Conservation (phyloP, 2,329 filamentous ascomycete species). For the Hypoxylon sp. region DNA sequence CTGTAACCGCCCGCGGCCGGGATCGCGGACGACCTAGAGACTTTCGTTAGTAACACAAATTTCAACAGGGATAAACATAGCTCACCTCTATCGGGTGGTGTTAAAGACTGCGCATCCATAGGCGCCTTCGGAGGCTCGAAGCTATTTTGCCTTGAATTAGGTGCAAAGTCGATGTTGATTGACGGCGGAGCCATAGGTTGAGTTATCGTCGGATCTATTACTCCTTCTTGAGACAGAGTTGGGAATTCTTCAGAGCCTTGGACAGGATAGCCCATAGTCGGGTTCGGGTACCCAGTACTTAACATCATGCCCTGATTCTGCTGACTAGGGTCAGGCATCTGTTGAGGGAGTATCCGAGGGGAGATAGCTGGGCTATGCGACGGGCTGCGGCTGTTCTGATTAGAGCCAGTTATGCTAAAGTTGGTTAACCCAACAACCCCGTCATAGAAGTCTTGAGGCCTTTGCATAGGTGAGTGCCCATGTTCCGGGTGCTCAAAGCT, state of each 20-base stretch:
- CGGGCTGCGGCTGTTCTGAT: slow-evolving; percentile 81
- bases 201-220: slow-evolving; percentile 70
- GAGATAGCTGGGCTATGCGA: slow-evolving; percentile 80
- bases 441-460: slow-evolving; percentile 83
- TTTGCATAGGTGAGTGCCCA: slow-evolving; percentile 84
- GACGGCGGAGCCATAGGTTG: slow-evolving; percentile 90
- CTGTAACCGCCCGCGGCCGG: slow-evolving; percentile 71
- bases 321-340: slow-evolving; percentile 67
- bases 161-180: slow-evolving; percentile 94
- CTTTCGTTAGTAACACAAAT: slow-evolving; percentile 44
- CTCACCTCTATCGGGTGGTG: slow-evolving; percentile 81
- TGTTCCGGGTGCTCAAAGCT: slow-evolving; percentile 80
- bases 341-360: slow-evolving; percentile 71
- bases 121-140: slow-evolving; percentile 77
- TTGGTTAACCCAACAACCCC: slow-evolving; percentile 83
- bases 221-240: slow-evolving; percentile 62
- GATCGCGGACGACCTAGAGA: slow-evolving; percentile 63
- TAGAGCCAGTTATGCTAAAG: slow-evolving; percentile 83
- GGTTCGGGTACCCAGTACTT: slow-evolving; percentile 59
- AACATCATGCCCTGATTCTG: slow-evolving; percentile 64
- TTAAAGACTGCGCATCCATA: slow-evolving; percentile 84
- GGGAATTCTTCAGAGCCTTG: slow-evolving; percentile 67
- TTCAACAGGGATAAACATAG: slow-evolving; percentile 29
- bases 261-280: slow-evolving; percentile 61
- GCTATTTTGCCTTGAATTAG: slow-evolving; percentile 75